Evolutionary conservation across 2,329 filamentous ascomycete species (phyloP), one percentile per base, ranked within the genome.

Genomic region (Phyllosticta capitalensis): DNA sequence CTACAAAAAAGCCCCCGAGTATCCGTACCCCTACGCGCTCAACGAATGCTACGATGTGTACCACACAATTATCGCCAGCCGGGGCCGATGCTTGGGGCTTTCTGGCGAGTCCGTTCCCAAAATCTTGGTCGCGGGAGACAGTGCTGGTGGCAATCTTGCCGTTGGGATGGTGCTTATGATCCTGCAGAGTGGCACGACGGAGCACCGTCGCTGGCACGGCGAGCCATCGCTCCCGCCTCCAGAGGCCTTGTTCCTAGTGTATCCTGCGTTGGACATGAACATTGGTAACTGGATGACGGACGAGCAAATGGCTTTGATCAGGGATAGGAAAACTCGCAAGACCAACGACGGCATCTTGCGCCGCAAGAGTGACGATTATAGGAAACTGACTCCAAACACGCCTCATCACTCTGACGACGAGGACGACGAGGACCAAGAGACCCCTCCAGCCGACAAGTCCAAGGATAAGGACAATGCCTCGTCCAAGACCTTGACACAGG

Each of bases 261-360:
- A 99, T 67, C 94, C 94, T 0, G 86, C 87, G 0, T 76, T 99
- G 61, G 94, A 97, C 68, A 91, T 97, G 88, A 96, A 95, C 68
- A 97, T 97, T 64, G 90, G 90, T 45, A 96, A 92, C 72, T 99
- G 94, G 94, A 97, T 99, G 92, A 92, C 90, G 0, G 92, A 97
- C 67, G 92, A 97, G 72, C 92, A 99, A 71, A 95, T 97, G 90
- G 85, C 90, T 0, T 76, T 99, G 62, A 95, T 99, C 63, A 86
- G 90, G 64, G 92, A 96, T 63, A 85, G 90, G 10, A 83, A 85
- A 61, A 85, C 86, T 69, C 83, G 90, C 22, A 86, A 86, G 65
- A 90, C 86, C 1, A 96, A 96, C 68, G 81, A 82, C 60, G 82
- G 84, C 24, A 88, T 97, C 59, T 78, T 96, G 10, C 82, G 87